phyloP scores from a whole-genome alignment of 495 filamentous ascomycete species.

The Platismatia glauca region DNA sequence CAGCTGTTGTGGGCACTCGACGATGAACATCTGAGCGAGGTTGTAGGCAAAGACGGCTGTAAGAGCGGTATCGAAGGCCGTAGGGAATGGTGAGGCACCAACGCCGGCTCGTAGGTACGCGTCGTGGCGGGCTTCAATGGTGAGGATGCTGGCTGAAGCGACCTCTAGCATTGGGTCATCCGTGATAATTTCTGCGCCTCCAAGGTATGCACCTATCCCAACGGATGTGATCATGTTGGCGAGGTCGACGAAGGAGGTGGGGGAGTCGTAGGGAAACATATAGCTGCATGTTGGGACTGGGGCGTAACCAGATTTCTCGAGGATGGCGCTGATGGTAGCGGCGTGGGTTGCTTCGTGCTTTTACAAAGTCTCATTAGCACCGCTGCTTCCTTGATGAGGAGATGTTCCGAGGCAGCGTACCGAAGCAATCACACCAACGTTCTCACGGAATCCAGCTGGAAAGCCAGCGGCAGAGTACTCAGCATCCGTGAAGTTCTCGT shows the following conservation, averaged over 20 bases:
- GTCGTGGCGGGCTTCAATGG: slow-evolving; percentile 46
- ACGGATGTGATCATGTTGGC: slow-evolving; percentile 33
- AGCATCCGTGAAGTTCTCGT: slow-evolving; percentile 24
- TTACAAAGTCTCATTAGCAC: neutral
- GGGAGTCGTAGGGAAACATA: slow-evolving; percentile 38
- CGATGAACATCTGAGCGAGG: slow-evolving; percentile 45
- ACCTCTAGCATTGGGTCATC: slow-evolving; percentile 36
- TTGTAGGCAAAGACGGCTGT: slow-evolving; percentile 44
- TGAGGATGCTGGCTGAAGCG: slow-evolving; percentile 45
- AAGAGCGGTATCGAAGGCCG: slow-evolving; percentile 43
- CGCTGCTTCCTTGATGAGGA: neutral
- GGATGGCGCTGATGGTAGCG: slow-evolving; percentile 22
- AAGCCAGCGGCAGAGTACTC: slow-evolving; percentile 25
- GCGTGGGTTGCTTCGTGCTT: slow-evolving; percentile 25
- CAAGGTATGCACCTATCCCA: slow-evolving; percentile 29
- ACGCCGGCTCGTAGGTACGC: slow-evolving; percentile 41
- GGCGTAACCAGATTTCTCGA: slow-evolving; percentile 30
- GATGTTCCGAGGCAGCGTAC: neutral
- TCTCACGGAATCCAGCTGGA: slow-evolving; percentile 27
- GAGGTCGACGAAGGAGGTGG: slow-evolving; percentile 38
- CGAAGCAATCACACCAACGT: slow-evolving; percentile 25
- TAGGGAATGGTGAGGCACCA: slow-evolving; percentile 38
- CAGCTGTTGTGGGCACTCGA: slow-evolving; percentile 35
- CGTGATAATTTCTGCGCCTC: slow-evolving; percentile 36
- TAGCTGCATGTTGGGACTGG: slow-evolving; percentile 45